A percentile compares a stretch with the other conserved stretches of the same genome.
These are phyloP conservation scores for Basipetospora chlamydospora DNA, from an alignment of 2,329 filamentous ascomycete genomes.

Conservation along the genomic window DNA sequence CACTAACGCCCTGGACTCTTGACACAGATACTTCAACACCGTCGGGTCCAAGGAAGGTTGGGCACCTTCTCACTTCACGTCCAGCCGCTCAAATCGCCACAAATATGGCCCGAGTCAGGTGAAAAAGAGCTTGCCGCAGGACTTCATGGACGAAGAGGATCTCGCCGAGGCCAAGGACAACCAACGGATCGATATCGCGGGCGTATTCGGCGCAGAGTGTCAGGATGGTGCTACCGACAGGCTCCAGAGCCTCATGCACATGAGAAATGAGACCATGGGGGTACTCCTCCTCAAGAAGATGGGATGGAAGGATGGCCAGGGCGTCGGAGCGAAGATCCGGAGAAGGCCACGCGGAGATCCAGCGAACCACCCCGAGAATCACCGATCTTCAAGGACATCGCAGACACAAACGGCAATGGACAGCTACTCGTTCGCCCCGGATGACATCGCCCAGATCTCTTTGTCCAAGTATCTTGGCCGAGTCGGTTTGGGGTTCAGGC, in stretches of 20 bases:
- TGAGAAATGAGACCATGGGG: conserved; percentile 72
- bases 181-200: no score
- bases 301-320: conserved; percentile 93
- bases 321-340: conserved; percentile 74
- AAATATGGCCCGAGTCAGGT: conserved; percentile 43
- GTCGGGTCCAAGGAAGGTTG: conserved; percentile 98
- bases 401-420: conserved; percentile 24
- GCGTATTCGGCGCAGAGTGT: no score
- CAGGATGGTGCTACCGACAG: no score
- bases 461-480: not conserved
- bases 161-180: conserved; percentile 72
- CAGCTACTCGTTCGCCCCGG: conserved; percentile 70
- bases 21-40: conserved; percentile 79
- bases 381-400: no score
- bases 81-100: conserved; percentile 65
- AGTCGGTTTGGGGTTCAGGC: conserved; percentile 1
- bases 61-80: conserved; percentile 84
- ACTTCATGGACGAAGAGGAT: conserved; percentile 98
- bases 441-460: conserved; percentile 37
- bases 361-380: conserved; percentile 9
- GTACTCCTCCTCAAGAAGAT: conserved; percentile 74
- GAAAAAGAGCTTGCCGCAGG: conserved; percentile 59
- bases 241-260: conserved; percentile 58
- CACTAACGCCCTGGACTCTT: conserved; percentile 14
- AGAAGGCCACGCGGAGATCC: conserved; percentile 52